phyloP scores from a whole-genome alignment of 2,329 filamentous ascomycete species.

The Cylindrodendrum hubeiense region DNA sequence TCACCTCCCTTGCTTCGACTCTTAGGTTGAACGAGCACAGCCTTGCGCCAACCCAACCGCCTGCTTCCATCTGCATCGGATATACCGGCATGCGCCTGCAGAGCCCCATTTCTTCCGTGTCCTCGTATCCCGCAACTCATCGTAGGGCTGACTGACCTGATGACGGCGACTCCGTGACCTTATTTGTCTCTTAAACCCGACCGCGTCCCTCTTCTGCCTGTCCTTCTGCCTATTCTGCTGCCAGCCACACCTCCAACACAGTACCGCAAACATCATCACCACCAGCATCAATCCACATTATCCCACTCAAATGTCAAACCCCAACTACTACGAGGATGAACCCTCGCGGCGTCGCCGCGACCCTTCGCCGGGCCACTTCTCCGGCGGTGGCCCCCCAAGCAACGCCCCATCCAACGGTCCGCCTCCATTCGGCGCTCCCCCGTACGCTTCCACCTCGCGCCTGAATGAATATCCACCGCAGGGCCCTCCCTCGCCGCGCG shows the following conservation, averaged over 20 bases:
- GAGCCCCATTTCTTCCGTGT: conserved; percentile 17
- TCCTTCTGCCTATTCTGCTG: neutral
- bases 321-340: conserved; percentile 47
- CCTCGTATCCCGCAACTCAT: conserved; percentile 5
- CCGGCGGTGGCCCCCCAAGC: conserved; percentile 38
- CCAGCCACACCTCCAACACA: neutral
- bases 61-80: conserved; percentile 5
- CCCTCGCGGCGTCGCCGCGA: conserved; percentile 42
- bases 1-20: neutral
- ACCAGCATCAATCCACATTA: neutral
- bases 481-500: conserved; percentile 36
- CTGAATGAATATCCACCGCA: conserved; percentile 40
- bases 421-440: conserved; percentile 32
- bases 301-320: conserved; percentile 38
- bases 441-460: conserved; percentile 39
- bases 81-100: conserved; percentile 17
- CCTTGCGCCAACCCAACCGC: neutral
- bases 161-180: conserved; percentile 24
- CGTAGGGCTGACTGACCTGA: conserved; percentile 25
- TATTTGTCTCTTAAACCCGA: neutral
- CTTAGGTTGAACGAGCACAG: conserved; percentile 8
- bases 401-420: conserved; percentile 27
- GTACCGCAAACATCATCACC: neutral
- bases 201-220: conserved; percentile 2
- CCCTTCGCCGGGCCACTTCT: conserved; percentile 49